phyloP scores from a whole-genome alignment of 768 basidiomycete genomes.

The Crassisporium funariophilum region DNA sequence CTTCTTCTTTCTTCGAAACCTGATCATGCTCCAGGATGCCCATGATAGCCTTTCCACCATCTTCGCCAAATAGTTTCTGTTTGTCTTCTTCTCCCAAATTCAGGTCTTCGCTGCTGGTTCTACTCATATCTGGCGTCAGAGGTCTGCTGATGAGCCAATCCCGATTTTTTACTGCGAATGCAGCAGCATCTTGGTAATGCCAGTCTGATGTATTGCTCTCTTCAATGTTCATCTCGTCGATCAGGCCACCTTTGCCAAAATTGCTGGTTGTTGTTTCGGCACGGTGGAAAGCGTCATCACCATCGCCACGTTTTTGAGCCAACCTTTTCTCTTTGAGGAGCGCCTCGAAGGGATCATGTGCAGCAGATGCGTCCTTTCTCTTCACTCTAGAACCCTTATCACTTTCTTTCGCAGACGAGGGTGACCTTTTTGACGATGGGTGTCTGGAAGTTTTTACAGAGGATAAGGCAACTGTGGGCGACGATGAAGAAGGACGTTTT shows the following conservation, averaged over 20 bases:
- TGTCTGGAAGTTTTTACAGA: not conserved
- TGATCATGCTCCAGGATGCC: conserved; percentile 47
- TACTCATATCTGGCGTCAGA: conserved; percentile 1
- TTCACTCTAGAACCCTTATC: conserved; percentile 5
- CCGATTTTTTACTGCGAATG: conserved; percentile 8
- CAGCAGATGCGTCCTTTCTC: conserved; percentile 4
- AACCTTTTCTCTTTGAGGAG: conserved; percentile 55
- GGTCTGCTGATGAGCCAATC: conserved; percentile 5
- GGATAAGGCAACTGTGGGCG: not conserved
- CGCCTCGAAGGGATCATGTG: conserved; percentile 52
- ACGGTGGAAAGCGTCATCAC: conserved; percentile 41
- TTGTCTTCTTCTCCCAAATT: conserved; percentile 31
- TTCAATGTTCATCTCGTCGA: conserved; percentile 34
- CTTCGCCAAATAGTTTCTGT: conserved; percentile 40
- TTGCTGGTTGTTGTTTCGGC: conserved; percentile 42
- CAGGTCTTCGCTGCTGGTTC: not conserved
- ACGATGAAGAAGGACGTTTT: conserved; percentile 13
- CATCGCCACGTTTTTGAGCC: conserved; percentile 41
- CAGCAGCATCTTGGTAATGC: not conserved
- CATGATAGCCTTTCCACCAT: conserved; percentile 43
- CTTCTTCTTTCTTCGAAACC: conserved; percentile 19
- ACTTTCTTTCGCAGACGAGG: not conserved
- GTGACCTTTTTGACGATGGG: conserved; percentile 4
- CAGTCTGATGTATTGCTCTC: conserved; percentile 21
- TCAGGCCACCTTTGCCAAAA: conserved; percentile 31